A percentile compares a stretch with the other conserved stretches of the same genome.
phyloP scores from a whole-genome alignment of 495 filamentous ascomycete genomes.

The Astrothelium macrocarpum region DNA sequence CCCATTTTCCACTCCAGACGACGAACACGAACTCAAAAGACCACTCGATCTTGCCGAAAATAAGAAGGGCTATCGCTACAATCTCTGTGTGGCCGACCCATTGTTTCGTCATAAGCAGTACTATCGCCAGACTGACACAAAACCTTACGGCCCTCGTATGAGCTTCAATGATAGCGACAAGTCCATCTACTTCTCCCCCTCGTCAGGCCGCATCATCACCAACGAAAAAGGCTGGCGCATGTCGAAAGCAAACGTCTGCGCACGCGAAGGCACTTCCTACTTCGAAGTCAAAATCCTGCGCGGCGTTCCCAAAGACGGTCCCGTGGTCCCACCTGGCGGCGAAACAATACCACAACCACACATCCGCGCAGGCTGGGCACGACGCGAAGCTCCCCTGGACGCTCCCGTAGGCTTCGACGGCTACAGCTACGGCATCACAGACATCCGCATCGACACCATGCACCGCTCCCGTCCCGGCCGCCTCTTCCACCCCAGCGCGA shows the following conservation, averaged over 20 bases:
- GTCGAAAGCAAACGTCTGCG: conserved; percentile 80
- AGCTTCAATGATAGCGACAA: conserved; percentile 86
- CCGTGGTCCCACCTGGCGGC: conserved; percentile 12
- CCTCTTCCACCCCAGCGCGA: conserved; percentile 52
- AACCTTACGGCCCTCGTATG: conserved; percentile 70
- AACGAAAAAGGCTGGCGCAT: conserved; percentile 76
- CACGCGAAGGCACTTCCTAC: conserved; percentile 84
- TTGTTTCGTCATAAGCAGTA: conserved; percentile 78
- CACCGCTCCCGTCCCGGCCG: conserved; percentile 86
- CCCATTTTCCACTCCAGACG: conserved; percentile 31
- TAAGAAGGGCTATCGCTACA: conserved; percentile 85
- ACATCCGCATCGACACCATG: conserved; percentile 80
- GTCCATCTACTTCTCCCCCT: conserved; percentile 57
- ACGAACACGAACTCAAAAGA: conserved; percentile 28
- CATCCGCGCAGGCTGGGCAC: conserved; percentile 80
- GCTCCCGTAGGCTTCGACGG: conserved; percentile 92
- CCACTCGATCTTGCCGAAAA: conserved; percentile 55
- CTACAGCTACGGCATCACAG: conserved; percentile 90
- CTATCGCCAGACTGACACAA: conserved; percentile 77
- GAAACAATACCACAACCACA: conserved; percentile 41
- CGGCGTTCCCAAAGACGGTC: conserved; percentile 44
- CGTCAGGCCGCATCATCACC: conserved; percentile 53
- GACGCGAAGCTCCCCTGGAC: conserved; percentile 83
- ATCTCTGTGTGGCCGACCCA: conserved; percentile 80
- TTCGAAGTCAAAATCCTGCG: conserved; percentile 86